Evolutionary conservation across 2,329 filamentous ascomycete species (phyloP), one percentile per base, ranked within the genome.

Genomic region (Aspergillus candidus): DNA sequence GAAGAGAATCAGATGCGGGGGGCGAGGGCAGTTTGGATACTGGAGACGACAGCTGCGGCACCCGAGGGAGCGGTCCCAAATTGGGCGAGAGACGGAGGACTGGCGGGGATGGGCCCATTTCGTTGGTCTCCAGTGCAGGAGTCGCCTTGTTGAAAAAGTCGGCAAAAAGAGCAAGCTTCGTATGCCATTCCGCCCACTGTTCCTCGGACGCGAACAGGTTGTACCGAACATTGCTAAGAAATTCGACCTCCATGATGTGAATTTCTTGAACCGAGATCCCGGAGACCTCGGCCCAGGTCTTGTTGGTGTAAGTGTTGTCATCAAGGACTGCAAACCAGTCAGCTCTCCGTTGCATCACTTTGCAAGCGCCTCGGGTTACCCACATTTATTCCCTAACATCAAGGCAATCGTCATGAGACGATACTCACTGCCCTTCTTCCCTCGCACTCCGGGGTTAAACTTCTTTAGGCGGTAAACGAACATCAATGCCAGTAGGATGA

Each of bases 231-330:
- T 97, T 97, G 73, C 91, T 96, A 51, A 98, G 74, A 58, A 98
- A 98, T 66, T 98, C 93, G n/a, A 98, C 93, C 66, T 98, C 93
- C 93, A 98, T 98, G 35, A 96, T 86, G 64, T 98, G 93, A 40
- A 98, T 95, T 67, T 98, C 93, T 48, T 85, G 82, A 11, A 97
- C 91, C 1, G 87, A 83, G 49, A 98, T 95, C 35, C 87, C 86
- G 1, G 93, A 97, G 10, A 98, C 93, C 59, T 98, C 93, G 2
- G 91, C 93, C 93, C 93, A 98, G 0, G 93, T 98, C 74, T 97
- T 96, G 73, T 98, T 98, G 32, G 93, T 97, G 69, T 98, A 98
- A 0, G 93, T 97, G 66, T 97, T 98, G 67, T 98, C 93, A 62
- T 98, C 93, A 57, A 98, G 72, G 63, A 97, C 84, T 88, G 50